Evolutionary conservation across 106 monocot species (phyloP).

Genomic region (Acanthochlamys bracteata): DNA sequence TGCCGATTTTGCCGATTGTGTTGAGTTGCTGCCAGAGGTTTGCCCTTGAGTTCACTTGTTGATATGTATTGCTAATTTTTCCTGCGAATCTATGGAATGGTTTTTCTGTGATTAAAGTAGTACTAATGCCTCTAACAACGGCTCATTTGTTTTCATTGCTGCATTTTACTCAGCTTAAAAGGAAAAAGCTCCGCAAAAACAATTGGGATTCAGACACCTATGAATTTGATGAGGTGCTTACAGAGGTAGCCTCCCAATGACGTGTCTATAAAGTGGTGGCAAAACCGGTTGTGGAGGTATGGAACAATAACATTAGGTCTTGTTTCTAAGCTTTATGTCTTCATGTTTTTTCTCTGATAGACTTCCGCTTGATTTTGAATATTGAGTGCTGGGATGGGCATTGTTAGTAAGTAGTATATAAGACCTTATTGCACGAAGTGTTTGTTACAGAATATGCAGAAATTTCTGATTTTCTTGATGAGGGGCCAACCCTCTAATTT

Average conservation of each 20-base stretch:
- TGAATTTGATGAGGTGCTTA: slow-evolving; percentile 97
- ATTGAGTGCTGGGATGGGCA: too few relatives aligned
- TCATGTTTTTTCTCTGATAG: too few relatives aligned
- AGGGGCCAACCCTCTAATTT: too few relatives aligned
- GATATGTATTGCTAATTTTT: not conserved
- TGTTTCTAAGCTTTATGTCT: too few relatives aligned
- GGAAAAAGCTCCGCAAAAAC: slow-evolving; percentile 93
- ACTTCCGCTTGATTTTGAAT: too few relatives aligned
- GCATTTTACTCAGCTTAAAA: slow-evolving; percentile 56
- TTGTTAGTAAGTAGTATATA: too few relatives aligned
- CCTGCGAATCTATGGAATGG: not conserved
- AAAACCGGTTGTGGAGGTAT: slow-evolving; percentile 97
- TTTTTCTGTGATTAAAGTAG: not conserved
- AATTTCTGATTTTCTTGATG: too few relatives aligned
- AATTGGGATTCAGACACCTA: slow-evolving; percentile 99
- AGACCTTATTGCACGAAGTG: too few relatives aligned
- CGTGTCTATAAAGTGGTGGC: slow-evolving; percentile 97
- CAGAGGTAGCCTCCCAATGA: slow-evolving; percentile 91
- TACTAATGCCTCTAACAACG: too few relatives aligned
- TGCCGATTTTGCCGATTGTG: slow-evolving; percentile 98
- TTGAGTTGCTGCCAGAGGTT: slow-evolving; percentile 97
- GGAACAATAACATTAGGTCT: not conserved
- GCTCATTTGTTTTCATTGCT: slow-evolving; percentile 3
- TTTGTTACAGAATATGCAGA: too few relatives aligned
- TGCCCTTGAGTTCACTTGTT: not conserved